Evolutionary conservation across 1,139 yeast species (phyloP).

Genomic region (Candida sanyaensis): DNA sequence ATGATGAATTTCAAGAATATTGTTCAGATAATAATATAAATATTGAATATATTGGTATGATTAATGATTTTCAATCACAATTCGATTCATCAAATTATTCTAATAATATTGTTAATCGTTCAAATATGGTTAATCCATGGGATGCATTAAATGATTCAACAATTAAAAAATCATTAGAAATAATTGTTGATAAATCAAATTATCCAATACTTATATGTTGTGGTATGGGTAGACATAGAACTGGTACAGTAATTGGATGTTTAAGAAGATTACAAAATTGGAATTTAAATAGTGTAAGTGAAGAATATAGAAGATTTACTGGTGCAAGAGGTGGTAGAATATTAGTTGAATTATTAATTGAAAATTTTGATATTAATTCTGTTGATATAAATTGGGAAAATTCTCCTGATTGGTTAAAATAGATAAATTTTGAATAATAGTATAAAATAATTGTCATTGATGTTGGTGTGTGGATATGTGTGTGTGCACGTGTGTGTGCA

Average conservation of each 20-base stretch:
- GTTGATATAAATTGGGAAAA: conserved; percentile 44
- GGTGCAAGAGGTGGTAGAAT: conserved; percentile 93
- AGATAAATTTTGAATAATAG: too few relatives aligned
- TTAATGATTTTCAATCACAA: conserved; percentile 41
- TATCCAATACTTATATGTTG: conserved; percentile 91
- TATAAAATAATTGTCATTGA: too few relatives aligned
- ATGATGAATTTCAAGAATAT: conserved; percentile 80
- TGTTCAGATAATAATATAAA: conserved; percentile 71
- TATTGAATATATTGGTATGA: conserved; percentile 66
- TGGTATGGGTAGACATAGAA: conserved; percentile 97
- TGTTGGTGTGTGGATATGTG: too few relatives aligned
- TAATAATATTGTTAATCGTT: neutral
- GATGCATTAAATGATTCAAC: conserved; percentile 89
- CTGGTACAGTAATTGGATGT: conserved; percentile 96
- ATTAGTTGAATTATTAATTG: conserved; percentile 85
- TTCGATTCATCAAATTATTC: conserved; percentile 21
- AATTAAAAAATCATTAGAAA: conserved; percentile 74
- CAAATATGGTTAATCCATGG: conserved; percentile 66
- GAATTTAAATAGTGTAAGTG: conserved; percentile 92
- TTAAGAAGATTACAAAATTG: conserved; percentile 88
- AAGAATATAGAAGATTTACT: conserved; percentile 90
- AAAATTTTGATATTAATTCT: conserved; percentile 67
- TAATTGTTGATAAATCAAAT: conserved; percentile 68
- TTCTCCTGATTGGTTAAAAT: conserved; percentile 18
- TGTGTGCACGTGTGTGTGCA: too few relatives aligned